Percentiles rank a stretch among this genome's conserved stretches.
Conservation (phyloP, 192 early-diverging fungal genomes). For the Backusella sp. region DNA sequence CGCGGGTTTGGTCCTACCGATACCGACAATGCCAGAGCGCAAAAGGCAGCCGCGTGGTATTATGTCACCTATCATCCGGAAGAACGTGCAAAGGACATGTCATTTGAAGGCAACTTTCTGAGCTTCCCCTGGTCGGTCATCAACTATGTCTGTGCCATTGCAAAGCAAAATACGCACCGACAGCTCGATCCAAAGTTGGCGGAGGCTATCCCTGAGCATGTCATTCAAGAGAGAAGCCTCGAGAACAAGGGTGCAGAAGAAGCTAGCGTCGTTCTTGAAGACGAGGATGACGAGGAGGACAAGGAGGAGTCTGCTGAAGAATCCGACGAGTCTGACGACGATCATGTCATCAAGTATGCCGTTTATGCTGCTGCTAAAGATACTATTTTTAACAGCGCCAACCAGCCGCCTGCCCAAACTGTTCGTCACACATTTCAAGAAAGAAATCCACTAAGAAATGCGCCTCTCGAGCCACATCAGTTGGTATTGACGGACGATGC, state of each 20-base stretch:
- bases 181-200: not conserved
- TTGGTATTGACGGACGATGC: not conserved
- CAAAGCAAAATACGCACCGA: constrained; percentile 16
- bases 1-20: constrained; percentile 31
- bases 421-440: not conserved
- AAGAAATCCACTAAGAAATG: not conserved
- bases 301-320: constrained; percentile 16
- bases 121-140: constrained; percentile 51
- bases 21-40: constrained; percentile 30
- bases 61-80: constrained; percentile 60
- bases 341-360: not conserved
- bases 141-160: constrained; percentile 43
- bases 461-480: constrained; percentile 3
- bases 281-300: too few species aligned
- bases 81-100: constrained; percentile 34
- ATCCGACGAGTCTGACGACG: not conserved
- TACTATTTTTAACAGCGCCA: too few species aligned
- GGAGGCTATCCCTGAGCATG: not conserved
- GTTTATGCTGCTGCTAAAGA: not conserved
- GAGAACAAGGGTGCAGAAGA: not conserved
- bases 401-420: not conserved
- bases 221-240: not conserved
- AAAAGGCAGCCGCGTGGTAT: constrained; percentile 69
- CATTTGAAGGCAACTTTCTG: constrained; percentile 35
- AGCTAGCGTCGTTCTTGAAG: too few species aligned